phyloP scores from a whole-genome alignment of 2,329 filamentous ascomycete species.

The Epicoccum nigrum region DNA sequence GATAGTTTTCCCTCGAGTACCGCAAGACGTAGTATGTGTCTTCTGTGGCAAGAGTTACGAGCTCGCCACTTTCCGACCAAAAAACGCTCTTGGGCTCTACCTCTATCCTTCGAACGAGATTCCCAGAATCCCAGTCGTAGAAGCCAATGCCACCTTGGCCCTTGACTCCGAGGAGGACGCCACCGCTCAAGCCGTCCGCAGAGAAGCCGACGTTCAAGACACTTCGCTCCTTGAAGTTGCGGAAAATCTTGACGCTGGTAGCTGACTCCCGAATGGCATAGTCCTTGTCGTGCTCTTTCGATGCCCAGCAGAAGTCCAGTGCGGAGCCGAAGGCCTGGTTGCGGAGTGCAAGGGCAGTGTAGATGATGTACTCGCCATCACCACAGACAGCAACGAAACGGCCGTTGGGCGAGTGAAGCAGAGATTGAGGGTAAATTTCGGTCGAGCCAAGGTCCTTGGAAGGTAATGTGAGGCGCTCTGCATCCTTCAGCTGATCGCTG shows the following conservation, averaged over 20 bases:
- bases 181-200: conserved; percentile 87
- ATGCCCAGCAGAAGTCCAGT: conserved; percentile 95
- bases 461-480: conserved; percentile 80
- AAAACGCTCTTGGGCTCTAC: conserved; percentile 76
- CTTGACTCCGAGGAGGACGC: conserved; percentile 89
- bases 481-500: conserved; percentile 87
- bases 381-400: conserved; percentile 89
- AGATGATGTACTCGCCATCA: conserved; percentile 98
- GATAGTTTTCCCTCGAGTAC: conserved; percentile 87
- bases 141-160: conserved; percentile 94
- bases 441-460: conserved; percentile 96
- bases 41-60: conserved; percentile 90
- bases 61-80: conserved; percentile 96
- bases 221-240: conserved; percentile 95
- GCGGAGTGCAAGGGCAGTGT: conserved; percentile 93
- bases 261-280: conserved; percentile 95
- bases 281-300: conserved; percentile 97
- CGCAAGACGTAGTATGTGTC: conserved; percentile 94
- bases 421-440: conserved; percentile 93
- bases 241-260: conserved; percentile 95
- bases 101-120: conserved; percentile 90
- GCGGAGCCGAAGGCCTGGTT: conserved; percentile 98
- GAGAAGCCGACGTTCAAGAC: conserved; percentile 94
- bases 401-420: conserved; percentile 95
- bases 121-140: conserved; percentile 93